Conservation (phyloP, 257 asterid species). For the Jacaranda mimosifolia region DNA sequence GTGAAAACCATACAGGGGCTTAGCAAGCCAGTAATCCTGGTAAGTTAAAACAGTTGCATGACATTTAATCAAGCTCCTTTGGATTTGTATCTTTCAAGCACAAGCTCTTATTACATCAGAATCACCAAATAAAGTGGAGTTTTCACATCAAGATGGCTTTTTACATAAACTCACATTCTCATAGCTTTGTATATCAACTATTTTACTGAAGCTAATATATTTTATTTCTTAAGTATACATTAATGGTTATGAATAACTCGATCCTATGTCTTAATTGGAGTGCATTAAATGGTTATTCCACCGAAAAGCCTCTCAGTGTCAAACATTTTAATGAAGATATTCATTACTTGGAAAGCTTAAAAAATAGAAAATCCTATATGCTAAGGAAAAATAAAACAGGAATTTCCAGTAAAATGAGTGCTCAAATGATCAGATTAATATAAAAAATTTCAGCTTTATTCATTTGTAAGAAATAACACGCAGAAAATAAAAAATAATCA, state of each 20-base stretch:
- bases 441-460: not conserved
- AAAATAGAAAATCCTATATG: not conserved
- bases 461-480: not conserved
- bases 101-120: not conserved
- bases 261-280: not conserved
- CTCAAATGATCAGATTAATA: constrained; percentile 9
- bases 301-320: too few relatives aligned
- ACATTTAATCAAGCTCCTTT: constrained; percentile 2
- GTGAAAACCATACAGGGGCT: not conserved
- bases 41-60: not conserved
- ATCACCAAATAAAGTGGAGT: not conserved
- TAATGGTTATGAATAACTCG: not conserved
- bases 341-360: not conserved
- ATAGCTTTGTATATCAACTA: not conserved
- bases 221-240: not conserved
- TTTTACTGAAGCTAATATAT: constrained; percentile 13
- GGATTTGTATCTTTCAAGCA: constrained; percentile 1
- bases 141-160: not conserved
- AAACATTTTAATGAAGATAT: not conserved
- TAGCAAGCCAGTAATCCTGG: not conserved
- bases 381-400: not conserved
- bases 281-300: not conserved
- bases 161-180: not conserved
- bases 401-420: not conserved
- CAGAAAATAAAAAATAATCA: not conserved